Evolutionary conservation across 2,329 filamentous ascomycete genomes (phyloP).

Genomic region (Sclerotinia nivalis): DNA sequence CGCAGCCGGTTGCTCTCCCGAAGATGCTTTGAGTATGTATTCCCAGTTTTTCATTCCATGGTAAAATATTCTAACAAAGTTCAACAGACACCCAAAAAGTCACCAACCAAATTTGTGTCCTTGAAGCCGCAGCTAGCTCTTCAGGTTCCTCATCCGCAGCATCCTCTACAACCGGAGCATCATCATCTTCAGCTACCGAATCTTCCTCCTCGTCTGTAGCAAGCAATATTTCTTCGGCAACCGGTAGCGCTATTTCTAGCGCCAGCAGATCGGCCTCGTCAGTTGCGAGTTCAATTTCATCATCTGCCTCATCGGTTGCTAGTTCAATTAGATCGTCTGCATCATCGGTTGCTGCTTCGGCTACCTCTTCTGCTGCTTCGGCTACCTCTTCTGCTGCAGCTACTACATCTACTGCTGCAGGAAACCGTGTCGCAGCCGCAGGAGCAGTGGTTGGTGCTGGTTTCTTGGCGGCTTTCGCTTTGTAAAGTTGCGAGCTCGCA

Average conservation of each 20-base stretch:
- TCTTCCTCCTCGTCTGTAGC: background rate
- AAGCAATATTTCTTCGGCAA: background rate
- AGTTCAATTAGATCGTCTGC: background rate
- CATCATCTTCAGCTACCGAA: conserved; percentile 16
- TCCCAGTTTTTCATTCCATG: background rate
- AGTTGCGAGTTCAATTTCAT: background rate
- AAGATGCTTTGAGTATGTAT: conserved; percentile 35
- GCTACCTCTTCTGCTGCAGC: conserved; percentile 19
- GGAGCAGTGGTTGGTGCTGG: conserved; percentile 29
- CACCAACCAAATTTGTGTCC: background rate
- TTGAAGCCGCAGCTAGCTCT: background rate
- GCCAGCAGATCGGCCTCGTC: background rate
- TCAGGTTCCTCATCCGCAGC: background rate
- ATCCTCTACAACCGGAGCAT: conserved; percentile 12
- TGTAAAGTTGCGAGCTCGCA: conserved; percentile 23
- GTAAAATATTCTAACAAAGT: background rate
- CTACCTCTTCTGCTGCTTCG: background rate
- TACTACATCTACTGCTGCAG: conserved; percentile 19
- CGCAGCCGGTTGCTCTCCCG: conserved; percentile 27
- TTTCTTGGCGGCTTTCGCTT: conserved; percentile 31
- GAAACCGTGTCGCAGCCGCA: conserved; percentile 15
- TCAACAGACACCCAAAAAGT: background rate
- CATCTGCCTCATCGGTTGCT: background rate
- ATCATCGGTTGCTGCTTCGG: background rate
- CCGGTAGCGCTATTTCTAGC: conserved; percentile 10